These are phyloP conservation scores for Schizophyllum commune DNA, from an alignment of 1,284 basidiomycete species.

Conservation along the genomic window DNA sequence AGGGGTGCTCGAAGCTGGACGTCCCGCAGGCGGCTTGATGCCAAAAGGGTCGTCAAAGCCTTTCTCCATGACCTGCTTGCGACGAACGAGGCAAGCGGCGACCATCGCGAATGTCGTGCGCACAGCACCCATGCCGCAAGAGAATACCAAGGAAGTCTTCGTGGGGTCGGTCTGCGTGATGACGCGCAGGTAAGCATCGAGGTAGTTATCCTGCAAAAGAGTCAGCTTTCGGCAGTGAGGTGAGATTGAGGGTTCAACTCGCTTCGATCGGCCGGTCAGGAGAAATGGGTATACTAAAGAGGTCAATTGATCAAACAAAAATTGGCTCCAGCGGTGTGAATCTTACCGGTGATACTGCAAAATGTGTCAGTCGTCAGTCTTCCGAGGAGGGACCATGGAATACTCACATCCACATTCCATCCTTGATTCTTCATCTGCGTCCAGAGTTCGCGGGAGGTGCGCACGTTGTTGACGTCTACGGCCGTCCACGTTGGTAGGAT, in stretches of 20 bases:
- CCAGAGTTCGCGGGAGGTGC: conserved; percentile 87
- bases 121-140: conserved; percentile 96
- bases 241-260: conserved; percentile 10
- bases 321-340: background rate
- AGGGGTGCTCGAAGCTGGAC: background rate
- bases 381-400: conserved; percentile 2
- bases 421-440: conserved; percentile 72
- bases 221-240: background rate
- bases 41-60: conserved; percentile 76
- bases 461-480: conserved; percentile 79
- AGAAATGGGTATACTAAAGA: conserved; percentile 81
- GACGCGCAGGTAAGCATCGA: conserved; percentile 87
- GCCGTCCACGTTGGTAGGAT: conserved; percentile 94
- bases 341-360: conserved; percentile 55
- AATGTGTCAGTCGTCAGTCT: conserved; percentile 5
- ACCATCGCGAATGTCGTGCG: conserved; percentile 98
- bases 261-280: conserved; percentile 80
- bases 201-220: conserved; percentile 71
- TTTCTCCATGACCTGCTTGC: conserved; percentile 77
- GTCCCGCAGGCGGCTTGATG: conserved; percentile 10
- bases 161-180: conserved; percentile 80
- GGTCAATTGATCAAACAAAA: conserved; percentile 5
- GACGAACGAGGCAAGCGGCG: conserved; percentile 82
- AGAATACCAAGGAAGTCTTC: conserved; percentile 84
- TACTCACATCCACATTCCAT: conserved; percentile 81